phyloP scores from a whole-genome alignment of 345 rosid species.

The Mangifera indica region DNA sequence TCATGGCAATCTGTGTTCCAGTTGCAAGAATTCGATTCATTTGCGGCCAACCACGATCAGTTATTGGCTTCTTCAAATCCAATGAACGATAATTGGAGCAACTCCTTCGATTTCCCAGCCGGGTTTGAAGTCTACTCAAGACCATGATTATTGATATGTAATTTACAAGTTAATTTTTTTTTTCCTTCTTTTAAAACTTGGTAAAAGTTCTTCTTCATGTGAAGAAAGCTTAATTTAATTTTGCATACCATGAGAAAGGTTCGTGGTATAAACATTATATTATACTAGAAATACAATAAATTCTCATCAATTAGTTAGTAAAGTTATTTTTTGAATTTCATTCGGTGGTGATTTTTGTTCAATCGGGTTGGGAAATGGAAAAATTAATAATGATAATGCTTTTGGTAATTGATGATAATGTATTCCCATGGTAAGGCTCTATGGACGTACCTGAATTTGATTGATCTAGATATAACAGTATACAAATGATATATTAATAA shows the following conservation, averaged over 20 bases:
- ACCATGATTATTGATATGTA: constrained; percentile 27
- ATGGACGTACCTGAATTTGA: too few species aligned
- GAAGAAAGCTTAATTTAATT: not conserved
- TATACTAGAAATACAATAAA: not conserved
- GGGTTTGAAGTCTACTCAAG: constrained; percentile 45
- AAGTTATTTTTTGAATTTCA: too few species aligned
- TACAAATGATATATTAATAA: too few species aligned
- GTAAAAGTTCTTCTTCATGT: not conserved
- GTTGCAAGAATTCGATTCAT: constrained; percentile 25
- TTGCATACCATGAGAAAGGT: constrained; percentile 7
- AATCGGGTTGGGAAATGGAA: too few species aligned
- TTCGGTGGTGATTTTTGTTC: too few species aligned
- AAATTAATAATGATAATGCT: too few species aligned
- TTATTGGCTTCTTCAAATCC: constrained; percentile 37
- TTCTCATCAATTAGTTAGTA: not conserved
- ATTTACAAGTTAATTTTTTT: not conserved
- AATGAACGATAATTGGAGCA: constrained; percentile 45
- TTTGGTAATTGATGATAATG: too few species aligned
- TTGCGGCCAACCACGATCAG: constrained; percentile 34
- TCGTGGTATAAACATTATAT: constrained; percentile 9
- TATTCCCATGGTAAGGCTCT: too few species aligned
- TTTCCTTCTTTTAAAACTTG: not conserved
- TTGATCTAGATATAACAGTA: too few species aligned
- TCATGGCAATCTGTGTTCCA: constrained; percentile 20
- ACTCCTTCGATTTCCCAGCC: constrained; percentile 46